Base-by-base conservation (phyloP, 2,329 filamentous ascomycete species). In the Stylonectria norvegica region DNA sequence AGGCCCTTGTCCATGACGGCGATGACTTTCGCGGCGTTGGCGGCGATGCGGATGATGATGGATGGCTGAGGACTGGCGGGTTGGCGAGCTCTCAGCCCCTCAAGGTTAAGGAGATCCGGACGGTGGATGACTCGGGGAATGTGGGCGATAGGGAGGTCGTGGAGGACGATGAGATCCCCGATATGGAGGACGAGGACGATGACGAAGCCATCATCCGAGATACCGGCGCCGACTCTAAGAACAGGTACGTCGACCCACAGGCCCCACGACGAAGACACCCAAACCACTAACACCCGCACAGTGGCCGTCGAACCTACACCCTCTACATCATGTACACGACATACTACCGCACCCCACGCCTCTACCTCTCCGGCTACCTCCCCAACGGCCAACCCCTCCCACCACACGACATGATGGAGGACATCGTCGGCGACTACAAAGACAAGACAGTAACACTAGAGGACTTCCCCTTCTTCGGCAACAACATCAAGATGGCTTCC, bases 361-460 rank as follows among this genome's bases (percentile, higher is more conserved):
- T 97, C 57, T 98, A 96, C 66, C 81, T 98, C 34, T 94, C 89
- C 0, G 93, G 93, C 57, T 97, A 97, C 66, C 72, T 81, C 10
- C 78, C 86, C 18, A 79, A 81, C 42, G 87, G 87, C 19, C 85
- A 89, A 50, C 89, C 90, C 2, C 82, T 95, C 0, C 80, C 85
- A 4, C 89, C 89, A 3, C 78, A 85, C 36, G 74, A 84, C 37
- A 95, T 95, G 89, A 94, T 95, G 86, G 88, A 95, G 65, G 89
- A 95, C 63, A 95, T 95, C 42, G 86, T 95, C 23, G 89, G 90
- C 47, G 89, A 95, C 71, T 95, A 95, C 73, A 94, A 94, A 63
- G 89, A 95, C 71, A 98, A 98, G 75, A 98, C 93, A 0, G 93
- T 98, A 45, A 98, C 93, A 2, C 81, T 97, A 43, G 93, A 98